Conservation (phyloP, 2,329 filamentous ascomycete species). For the Thielaviopsis populi region DNA sequence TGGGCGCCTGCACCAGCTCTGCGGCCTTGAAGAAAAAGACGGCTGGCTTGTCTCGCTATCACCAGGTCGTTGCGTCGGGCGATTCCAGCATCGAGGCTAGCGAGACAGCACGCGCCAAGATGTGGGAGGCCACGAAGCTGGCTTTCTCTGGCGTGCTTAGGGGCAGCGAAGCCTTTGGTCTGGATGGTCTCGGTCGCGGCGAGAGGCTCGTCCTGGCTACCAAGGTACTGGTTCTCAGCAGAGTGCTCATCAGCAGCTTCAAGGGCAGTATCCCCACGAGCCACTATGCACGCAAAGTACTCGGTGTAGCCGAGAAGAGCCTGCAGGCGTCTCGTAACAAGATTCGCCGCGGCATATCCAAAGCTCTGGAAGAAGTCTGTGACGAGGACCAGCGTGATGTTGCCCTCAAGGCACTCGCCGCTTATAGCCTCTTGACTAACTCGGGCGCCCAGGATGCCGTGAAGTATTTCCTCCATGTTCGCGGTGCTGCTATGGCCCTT, state of each 20-base stretch:
- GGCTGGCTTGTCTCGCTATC: conserved; percentile 38
- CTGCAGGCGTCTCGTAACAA: conserved; percentile 46
- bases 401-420: conserved; percentile 60
- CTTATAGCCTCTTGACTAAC: conserved; percentile 68
- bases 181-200: conserved; percentile 26
- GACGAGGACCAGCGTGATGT: conserved; percentile 30
- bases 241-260: conserved; percentile 61
- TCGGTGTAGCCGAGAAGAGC: conserved; percentile 50
- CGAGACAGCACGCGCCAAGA: conserved; percentile 31
- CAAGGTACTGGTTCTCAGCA: conserved; percentile 61
- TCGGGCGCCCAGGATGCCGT: conserved; percentile 67
- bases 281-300: conserved; percentile 23
- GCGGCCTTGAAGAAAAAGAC: conserved; percentile 52
- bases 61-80: conserved; percentile 20
- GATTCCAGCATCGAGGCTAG: conserved; percentile 20
- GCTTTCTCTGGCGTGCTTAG: conserved; percentile 36
- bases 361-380: conserved; percentile 49
- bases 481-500: conserved; percentile 51
- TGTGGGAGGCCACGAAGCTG: conserved; percentile 38
- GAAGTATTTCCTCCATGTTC: conserved; percentile 59
- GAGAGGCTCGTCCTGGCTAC: conserved; percentile 42
- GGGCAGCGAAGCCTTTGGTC: conserved; percentile 22
- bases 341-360: conserved; percentile 53
- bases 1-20: conserved; percentile 66
- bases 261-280: conserved; percentile 30